Conservation (phyloP, 225 moss, liverwort and hornwort genomes). For the Antitrichia curtipendula region DNA sequence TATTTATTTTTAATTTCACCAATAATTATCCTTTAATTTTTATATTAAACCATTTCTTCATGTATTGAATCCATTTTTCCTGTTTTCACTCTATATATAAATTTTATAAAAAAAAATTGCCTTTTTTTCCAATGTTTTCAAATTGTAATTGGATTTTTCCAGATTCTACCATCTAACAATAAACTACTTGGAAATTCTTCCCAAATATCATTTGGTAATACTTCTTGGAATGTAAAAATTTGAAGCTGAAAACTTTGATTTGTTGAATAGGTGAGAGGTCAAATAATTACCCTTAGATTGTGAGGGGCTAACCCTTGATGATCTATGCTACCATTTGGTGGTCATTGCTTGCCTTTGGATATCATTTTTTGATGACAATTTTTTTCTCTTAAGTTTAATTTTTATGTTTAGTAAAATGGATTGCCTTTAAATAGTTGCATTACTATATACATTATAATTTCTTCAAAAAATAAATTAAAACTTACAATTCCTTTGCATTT, state of each 20-base stretch:
- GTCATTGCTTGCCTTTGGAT: accelerated
- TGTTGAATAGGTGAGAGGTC: background rate
- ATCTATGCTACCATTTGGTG: background rate
- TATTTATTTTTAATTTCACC: background rate
- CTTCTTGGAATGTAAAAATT: background rate
- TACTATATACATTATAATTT: background rate
- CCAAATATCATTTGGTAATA: background rate
- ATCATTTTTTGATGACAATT: background rate
- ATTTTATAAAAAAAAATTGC: background rate
- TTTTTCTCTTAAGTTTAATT: background rate
- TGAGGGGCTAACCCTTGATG: background rate
- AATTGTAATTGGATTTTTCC: background rate
- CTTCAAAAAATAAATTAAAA: background rate
- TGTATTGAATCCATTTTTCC: accelerated
- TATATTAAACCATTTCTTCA: accelerated
- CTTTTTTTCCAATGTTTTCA: background rate
- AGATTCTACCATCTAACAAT: background rate
- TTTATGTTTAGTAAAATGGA: background rate
- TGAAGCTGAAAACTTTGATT: background rate
- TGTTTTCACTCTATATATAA: background rate
- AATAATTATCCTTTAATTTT: too few species aligned
- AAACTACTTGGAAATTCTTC: accelerated
- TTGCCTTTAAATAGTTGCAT: too few species aligned
- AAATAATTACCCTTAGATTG: background rate
- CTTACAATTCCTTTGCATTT: background rate